These are phyloP conservation scores for Lachnellula hyalina DNA, from an alignment of 2,329 filamentous ascomycete species.

Conservation along the genomic window DNA sequence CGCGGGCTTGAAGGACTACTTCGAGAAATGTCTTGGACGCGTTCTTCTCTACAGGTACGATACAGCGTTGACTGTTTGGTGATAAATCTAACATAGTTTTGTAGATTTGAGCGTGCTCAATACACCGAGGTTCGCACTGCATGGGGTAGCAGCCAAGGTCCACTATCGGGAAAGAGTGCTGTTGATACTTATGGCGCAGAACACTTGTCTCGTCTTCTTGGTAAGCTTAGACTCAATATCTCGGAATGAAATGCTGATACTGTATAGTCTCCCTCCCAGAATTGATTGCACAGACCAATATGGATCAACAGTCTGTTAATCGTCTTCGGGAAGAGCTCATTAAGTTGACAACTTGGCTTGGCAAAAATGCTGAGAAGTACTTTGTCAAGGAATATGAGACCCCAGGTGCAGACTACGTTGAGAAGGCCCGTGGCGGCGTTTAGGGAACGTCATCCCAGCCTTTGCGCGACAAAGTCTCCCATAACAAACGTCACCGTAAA, in stretches of 20 bases:
- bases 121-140: slow-evolving; percentile 72
- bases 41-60: slow-evolving; percentile 74
- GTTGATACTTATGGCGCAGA: slow-evolving; percentile 88
- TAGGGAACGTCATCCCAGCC: slow-evolving; percentile 1
- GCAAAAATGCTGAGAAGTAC: slow-evolving; percentile 64
- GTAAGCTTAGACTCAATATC: slow-evolving; percentile 46
- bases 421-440: slow-evolving; percentile 46
- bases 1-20: slow-evolving; percentile 84
- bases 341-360: slow-evolving; percentile 82
- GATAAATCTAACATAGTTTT: slow-evolving; percentile 21
- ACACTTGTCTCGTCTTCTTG: slow-evolving; percentile 82
- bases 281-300: slow-evolving; percentile 93
- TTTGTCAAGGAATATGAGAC: slow-evolving; percentile 74
- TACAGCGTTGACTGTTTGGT: neutral
- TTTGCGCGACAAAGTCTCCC: too few relatives aligned
- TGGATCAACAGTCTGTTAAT: slow-evolving; percentile 87
- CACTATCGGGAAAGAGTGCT: slow-evolving; percentile 64
- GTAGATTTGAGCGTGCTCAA: slow-evolving; percentile 82
- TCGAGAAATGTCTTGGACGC: slow-evolving; percentile 82
- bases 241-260: slow-evolving; percentile 8
- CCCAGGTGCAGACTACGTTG: slow-evolving; percentile 64
- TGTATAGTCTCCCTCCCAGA: slow-evolving; percentile 78
- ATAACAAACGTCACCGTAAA: too few relatives aligned
- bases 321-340: slow-evolving; percentile 83
- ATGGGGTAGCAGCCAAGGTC: slow-evolving; percentile 57